These are phyloP conservation scores for Acarospora socialis DNA, from an alignment of 2,329 filamentous ascomycete species.

Conservation along the genomic window DNA sequence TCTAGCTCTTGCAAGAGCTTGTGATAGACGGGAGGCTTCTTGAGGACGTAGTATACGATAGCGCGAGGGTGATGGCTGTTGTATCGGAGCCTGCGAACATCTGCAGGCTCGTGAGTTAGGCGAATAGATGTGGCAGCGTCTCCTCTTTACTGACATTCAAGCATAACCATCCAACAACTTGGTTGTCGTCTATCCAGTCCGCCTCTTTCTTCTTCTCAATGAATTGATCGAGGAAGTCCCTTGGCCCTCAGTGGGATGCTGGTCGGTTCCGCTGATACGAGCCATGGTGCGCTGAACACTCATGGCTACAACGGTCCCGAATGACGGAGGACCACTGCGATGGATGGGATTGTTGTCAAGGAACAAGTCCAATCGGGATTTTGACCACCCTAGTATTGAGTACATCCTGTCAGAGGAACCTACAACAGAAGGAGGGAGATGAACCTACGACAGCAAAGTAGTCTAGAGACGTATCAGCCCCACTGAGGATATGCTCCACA, in stretches of 20 bases:
- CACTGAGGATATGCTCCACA: neutral
- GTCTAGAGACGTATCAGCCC: neutral
- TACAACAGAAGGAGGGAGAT: neutral
- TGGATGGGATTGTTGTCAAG: neutral
- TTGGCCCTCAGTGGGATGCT: neutral
- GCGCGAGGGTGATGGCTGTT: constrained; percentile 23
- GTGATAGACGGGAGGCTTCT: constrained; percentile 9
- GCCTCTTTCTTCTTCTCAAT: constrained; percentile 18
- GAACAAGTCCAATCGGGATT: neutral
- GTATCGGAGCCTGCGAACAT: constrained; percentile 27
- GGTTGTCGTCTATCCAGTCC: constrained; percentile 23
- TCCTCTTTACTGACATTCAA: constrained; percentile 22
- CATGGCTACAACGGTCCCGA: neutral
- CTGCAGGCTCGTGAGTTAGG: no score
- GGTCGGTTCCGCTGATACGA: neutral
- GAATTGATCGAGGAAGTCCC: constrained; percentile 23
- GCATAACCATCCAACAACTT: constrained; percentile 25
- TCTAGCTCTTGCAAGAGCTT: constrained; percentile 14
- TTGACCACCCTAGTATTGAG: neutral
- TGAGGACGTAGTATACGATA: constrained; percentile 17
- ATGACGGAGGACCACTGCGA: neutral
- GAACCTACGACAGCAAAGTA: constrained; percentile 2
- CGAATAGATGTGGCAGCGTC: no score
- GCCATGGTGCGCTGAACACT: neutral
- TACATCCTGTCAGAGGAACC: neutral